Evolutionary conservation across 148 eudicot species (phyloP).

Genomic region (Rhododendron ovatum): DNA sequence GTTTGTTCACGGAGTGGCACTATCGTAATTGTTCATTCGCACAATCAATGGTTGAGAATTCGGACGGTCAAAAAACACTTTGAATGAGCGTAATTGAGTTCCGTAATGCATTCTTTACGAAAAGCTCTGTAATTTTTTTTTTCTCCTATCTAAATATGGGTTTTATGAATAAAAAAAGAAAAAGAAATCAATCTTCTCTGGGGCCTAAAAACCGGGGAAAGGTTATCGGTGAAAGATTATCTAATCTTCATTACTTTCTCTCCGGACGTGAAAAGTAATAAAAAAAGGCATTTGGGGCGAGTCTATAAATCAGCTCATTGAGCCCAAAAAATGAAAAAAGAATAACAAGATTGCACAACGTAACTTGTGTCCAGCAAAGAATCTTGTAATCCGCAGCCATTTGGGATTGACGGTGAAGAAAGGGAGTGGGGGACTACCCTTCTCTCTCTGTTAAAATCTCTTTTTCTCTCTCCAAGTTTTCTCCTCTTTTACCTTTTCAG

Average conservation of each 20-base stretch:
- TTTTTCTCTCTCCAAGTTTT: neutral
- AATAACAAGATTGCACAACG: neutral
- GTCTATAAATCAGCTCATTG: neutral
- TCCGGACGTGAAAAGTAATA: neutral
- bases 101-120: rapidly evolving
- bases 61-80: too few relatives aligned
- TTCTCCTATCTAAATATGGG: neutral
- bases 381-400: constrained; percentile 2
- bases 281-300: neutral
- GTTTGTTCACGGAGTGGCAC: too few relatives aligned
- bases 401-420: neutral
- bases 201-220: neutral
- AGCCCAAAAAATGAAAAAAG: neutral
- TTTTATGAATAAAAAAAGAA: too few relatives aligned
- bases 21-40: rapidly evolving
- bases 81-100: rapidly evolving
- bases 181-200: too few relatives aligned
- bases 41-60: too few relatives aligned
- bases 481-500: neutral
- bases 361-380: neutral
- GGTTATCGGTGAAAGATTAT: neutral
- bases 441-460: neutral
- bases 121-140: too few relatives aligned
- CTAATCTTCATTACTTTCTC: neutral
- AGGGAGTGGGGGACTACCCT: neutral